Percentiles rank a stretch among this genome's conserved stretches.
These are phyloP conservation scores for Ascochyta koolunga DNA, from an alignment of 2,329 filamentous ascomycete species.

Conservation along the genomic window DNA sequence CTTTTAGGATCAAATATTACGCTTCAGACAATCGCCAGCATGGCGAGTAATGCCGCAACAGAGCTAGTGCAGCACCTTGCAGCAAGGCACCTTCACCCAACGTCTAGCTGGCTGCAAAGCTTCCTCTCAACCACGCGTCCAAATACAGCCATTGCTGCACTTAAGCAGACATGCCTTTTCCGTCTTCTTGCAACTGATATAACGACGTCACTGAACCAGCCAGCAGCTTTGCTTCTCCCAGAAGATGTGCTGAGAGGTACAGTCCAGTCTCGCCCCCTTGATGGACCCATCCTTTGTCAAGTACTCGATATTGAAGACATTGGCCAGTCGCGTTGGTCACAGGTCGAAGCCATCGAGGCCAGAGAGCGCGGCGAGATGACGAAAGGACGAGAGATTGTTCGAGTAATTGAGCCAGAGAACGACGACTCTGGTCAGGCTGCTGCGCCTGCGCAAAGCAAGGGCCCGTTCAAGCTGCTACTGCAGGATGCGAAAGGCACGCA, in stretches of 20 bases:
- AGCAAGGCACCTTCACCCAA: conserved; percentile 62
- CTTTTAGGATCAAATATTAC: background rate
- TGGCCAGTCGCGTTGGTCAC: conserved; percentile 78
- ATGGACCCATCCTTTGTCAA: conserved; percentile 74
- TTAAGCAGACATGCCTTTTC: conserved; percentile 79
- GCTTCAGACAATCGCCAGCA: conserved; percentile 19
- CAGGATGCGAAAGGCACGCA: conserved; percentile 75
- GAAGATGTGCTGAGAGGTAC: conserved; percentile 61
- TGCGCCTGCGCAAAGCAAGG: conserved; percentile 46
- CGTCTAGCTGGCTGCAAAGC: conserved; percentile 65
- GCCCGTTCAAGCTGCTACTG: conserved; percentile 81
- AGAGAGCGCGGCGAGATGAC: conserved; percentile 74
- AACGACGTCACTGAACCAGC: conserved; percentile 60
- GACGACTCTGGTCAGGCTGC: conserved; percentile 42
- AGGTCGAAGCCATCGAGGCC: conserved; percentile 81
- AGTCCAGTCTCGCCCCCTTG: conserved; percentile 62
- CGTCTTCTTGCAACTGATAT: conserved; percentile 82
- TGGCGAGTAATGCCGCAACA: conserved; percentile 36
- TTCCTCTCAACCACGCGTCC: conserved; percentile 64
- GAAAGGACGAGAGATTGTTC: conserved; percentile 79
- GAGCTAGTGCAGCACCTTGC: conserved; percentile 61
- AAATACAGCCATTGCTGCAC: conserved; percentile 68
- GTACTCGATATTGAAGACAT: conserved; percentile 88
- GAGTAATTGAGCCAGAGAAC: conserved; percentile 64
- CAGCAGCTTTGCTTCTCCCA: conserved; percentile 60